Conservation (phyloP, 2,329 filamentous ascomycete genomes). For the Colletotrichum tofieldiae region DNA sequence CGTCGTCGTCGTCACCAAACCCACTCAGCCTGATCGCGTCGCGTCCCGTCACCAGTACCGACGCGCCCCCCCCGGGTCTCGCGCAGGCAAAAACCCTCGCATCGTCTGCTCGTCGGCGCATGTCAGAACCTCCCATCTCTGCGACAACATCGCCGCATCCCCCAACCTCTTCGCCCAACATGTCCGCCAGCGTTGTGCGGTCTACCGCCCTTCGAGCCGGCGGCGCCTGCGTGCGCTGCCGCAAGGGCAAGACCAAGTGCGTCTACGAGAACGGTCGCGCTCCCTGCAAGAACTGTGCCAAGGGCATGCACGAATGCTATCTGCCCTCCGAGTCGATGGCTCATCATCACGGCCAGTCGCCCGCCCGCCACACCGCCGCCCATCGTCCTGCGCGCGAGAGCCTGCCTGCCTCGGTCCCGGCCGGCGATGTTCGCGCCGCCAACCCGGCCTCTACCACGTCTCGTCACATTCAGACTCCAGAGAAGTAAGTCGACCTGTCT, state of each 20-base stretch:
- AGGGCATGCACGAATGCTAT: constrained; percentile 76
- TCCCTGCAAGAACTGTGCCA: constrained; percentile 76
- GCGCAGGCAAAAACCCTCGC: not conserved
- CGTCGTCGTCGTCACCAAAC: not conserved
- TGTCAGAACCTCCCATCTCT: not conserved
- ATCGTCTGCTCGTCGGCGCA: constrained; percentile 18
- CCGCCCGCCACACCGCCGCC: constrained; percentile 63
- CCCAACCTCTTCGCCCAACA: constrained; percentile 46
- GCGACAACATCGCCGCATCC: constrained; percentile 8
- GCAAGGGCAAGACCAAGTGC: constrained; percentile 76
- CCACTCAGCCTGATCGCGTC: constrained; percentile 23
- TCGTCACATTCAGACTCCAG: constrained; percentile 64
- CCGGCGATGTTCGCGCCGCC: constrained; percentile 59
- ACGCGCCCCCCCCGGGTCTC: constrained; percentile 3
- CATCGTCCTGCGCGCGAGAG: constrained; percentile 69
- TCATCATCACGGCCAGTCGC: constrained; percentile 73
- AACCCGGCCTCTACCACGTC: constrained; percentile 62
- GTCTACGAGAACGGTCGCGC: constrained; percentile 75
- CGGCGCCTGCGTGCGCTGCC: constrained; percentile 74
- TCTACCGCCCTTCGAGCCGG: constrained; percentile 73
- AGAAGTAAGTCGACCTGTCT: constrained; percentile 66
- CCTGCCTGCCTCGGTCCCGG: constrained; percentile 66
- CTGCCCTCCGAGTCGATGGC: constrained; percentile 73
- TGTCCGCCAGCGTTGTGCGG: constrained; percentile 66
- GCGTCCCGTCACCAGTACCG: constrained; percentile 14